Evolutionary conservation across 768 basidiomycete species (phyloP).

Genomic region (Chalciporus piperatus): DNA sequence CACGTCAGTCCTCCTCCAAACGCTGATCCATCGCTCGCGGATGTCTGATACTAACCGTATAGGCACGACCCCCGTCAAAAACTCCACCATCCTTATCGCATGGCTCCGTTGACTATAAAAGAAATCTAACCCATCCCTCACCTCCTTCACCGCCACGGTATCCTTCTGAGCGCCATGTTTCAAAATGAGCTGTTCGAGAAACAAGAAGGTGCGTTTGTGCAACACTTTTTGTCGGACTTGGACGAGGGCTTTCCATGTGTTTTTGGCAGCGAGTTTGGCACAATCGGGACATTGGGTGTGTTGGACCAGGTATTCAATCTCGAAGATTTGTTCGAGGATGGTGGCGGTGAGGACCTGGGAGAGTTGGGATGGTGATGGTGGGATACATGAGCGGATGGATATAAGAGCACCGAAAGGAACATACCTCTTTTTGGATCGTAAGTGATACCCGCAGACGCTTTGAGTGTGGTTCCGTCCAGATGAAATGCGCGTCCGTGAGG

Average conservation of each 20-base stretch:
- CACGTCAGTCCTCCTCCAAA: background rate
- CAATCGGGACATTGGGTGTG: constrained; percentile 96
- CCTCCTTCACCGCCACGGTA: constrained; percentile 90
- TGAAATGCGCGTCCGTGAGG: constrained; percentile 96
- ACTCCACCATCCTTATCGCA: constrained; percentile 96
- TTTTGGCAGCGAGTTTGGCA: constrained; percentile 91
- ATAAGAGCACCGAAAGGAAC: constrained; percentile 17
- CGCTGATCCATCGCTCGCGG: background rate
- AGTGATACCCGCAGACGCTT: constrained; percentile 89
- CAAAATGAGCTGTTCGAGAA: constrained; percentile 94
- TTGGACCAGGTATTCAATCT: constrained; percentile 93
- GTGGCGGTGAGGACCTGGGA: constrained; percentile 85
- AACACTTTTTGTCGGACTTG: constrained; percentile 99
- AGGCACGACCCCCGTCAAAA: constrained; percentile 84
- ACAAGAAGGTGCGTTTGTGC: constrained; percentile 97
- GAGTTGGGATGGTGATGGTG: constrained; percentile 23
- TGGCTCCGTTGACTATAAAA: constrained; percentile 91
- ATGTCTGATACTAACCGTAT: constrained; percentile 58
- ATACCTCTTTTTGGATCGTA: constrained; percentile 97
- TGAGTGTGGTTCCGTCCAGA: constrained; percentile 99
- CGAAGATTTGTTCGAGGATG: constrained; percentile 95
- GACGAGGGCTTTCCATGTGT: constrained; percentile 97
- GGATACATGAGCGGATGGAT: background rate
- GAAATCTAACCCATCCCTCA: constrained; percentile 93
- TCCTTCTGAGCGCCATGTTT: constrained; percentile 97